Evolutionary conservation across 2,329 filamentous ascomycete genomes (phyloP).

Genomic region (Cryphonectria parasitica): DNA sequence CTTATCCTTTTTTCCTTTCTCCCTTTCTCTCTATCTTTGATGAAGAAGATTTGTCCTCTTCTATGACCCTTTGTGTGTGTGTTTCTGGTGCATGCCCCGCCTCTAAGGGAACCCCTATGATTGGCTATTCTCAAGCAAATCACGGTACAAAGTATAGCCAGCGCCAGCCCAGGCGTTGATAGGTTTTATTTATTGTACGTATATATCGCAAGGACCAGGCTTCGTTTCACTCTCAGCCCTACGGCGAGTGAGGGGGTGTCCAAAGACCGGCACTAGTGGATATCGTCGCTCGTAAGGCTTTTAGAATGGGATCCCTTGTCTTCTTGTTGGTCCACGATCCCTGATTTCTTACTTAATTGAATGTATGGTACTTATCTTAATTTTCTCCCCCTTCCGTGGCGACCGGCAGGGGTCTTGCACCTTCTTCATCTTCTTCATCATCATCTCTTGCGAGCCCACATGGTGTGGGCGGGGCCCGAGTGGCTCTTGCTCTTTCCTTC

Average conservation of each 20-base stretch:
- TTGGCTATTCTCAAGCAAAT: not conserved
- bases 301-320: slow-evolving; percentile 11
- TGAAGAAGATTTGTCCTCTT: too few relatives aligned
- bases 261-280: slow-evolving; percentile 11
- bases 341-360: not conserved
- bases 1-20: not conserved
- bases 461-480: not conserved
- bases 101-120: not conserved
- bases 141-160: not conserved
- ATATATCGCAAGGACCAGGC: slow-evolving; percentile 5
- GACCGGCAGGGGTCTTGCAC: not conserved
- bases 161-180: not conserved
- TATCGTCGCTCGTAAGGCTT: not conserved
- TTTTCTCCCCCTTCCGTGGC: not conserved
- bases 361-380: not conserved
- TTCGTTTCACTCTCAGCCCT: slow-evolving; percentile 19
- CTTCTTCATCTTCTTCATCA: not conserved
- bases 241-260: slow-evolving; percentile 5
- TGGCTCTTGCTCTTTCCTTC: not conserved
- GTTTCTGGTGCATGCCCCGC: too few relatives aligned
- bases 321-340: not conserved
- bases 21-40: not conserved
- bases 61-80: not conserved
- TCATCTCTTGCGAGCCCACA: not conserved
- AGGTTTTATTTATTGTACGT: not conserved